Percentiles rank a stretch among this genome's conserved stretches.
phyloP scores from a whole-genome alignment of 2,329 filamentous ascomycete species.

The Periconia sp. region DNA sequence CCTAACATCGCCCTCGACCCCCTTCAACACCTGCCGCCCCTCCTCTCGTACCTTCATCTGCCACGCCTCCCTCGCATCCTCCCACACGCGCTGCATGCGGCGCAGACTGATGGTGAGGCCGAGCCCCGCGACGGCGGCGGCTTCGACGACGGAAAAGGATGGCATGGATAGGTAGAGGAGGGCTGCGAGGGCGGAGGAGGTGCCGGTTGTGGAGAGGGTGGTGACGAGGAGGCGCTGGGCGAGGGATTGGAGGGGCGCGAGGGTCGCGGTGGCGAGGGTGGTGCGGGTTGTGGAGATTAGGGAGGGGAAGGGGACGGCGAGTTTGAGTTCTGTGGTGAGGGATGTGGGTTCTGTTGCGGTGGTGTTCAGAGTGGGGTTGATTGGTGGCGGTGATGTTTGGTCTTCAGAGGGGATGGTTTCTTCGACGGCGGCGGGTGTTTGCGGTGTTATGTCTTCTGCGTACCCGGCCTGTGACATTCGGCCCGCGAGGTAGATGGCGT shows the following conservation, averaged over 20 bases:
- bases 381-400: neutral
- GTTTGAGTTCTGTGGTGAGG: constrained; percentile 27
- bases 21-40: constrained; percentile 57
- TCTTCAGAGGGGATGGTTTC: neutral
- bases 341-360: constrained; percentile 14
- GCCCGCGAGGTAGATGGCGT: constrained; percentile 80
- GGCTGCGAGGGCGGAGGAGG: constrained; percentile 54
- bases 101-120: constrained; percentile 60
- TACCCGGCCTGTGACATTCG: constrained; percentile 68
- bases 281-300: constrained; percentile 73
- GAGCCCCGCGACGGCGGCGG: constrained; percentile 60
- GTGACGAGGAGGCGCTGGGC: constrained; percentile 63
- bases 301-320: constrained; percentile 64
- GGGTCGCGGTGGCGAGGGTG: constrained; percentile 42
- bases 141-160: constrained; percentile 56
- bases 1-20: constrained; percentile 55
- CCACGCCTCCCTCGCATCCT: constrained; percentile 55
- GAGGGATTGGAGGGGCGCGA: constrained; percentile 49
- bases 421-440: neutral
- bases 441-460: constrained; percentile 22
- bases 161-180: constrained; percentile 59
- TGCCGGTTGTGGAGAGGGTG: constrained; percentile 70
- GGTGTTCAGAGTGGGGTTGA: neutral
- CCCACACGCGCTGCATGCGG: constrained; percentile 62
- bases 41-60: constrained; percentile 58